phyloP scores from a whole-genome alignment of 139 green algal species.

The Zygnema circumcarinatum region DNA sequence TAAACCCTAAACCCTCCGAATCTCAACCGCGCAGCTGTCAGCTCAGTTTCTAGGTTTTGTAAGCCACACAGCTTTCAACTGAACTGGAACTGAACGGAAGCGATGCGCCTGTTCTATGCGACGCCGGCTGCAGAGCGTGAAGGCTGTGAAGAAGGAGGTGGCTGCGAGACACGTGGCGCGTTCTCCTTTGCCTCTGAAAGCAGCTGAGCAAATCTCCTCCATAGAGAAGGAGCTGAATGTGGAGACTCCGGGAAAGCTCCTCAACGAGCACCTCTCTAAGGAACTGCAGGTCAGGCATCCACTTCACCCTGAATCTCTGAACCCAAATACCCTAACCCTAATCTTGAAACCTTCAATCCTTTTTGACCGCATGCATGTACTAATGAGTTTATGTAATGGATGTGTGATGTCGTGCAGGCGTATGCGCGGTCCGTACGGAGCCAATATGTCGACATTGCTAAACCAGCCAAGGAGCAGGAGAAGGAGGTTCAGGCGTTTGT shows the following conservation, averaged over 20 bases:
- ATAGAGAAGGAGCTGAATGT: not conserved
- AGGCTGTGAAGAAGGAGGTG: not conserved
- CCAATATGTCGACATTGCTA: conserved; percentile 15
- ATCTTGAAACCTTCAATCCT: too few relatives aligned
- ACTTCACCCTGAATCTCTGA: too few relatives aligned
- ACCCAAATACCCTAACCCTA: too few relatives aligned
- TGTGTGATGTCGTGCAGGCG: too few relatives aligned
- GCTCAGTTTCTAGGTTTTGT: not conserved
- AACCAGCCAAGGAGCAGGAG: conserved; percentile 17
- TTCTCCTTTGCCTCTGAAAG: not conserved
- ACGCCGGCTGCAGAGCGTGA: not conserved
- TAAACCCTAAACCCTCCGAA: too few relatives aligned
- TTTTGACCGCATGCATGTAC: too few relatives aligned
- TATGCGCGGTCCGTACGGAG: not conserved
- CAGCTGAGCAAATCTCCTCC: not conserved
- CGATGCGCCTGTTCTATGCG: not conserved
- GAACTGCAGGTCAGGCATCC: not conserved
- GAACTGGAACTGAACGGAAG: not conserved
- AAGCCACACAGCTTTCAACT: not conserved
- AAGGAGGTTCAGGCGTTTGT: not conserved
- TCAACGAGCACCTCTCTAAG: not conserved
- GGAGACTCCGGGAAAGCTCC: not conserved
- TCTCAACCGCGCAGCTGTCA: too few relatives aligned
- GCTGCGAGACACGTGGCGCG: not conserved
- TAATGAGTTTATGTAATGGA: too few relatives aligned